Base-by-base conservation (phyloP, 2,329 filamentous ascomycete genomes). In the Aurifilum marmelostoma region DNA sequence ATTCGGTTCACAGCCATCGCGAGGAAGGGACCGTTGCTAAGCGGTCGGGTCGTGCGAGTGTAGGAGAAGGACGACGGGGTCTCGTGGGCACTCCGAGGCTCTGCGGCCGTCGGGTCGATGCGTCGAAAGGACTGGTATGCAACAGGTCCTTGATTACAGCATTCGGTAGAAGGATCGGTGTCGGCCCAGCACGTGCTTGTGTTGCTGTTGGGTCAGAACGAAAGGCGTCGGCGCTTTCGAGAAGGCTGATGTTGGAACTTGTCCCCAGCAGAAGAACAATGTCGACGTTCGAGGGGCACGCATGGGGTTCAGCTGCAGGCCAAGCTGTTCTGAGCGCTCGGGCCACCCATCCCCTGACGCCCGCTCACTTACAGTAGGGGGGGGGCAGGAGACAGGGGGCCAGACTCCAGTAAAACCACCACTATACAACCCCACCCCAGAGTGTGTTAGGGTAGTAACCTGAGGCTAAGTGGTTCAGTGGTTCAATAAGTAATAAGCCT, bases 1-100 rank as follows among this genome's bases (percentile, higher is more conserved):
- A 99, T 96, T 81, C 95, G 92, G 84, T 96, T 98, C 80, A 98
- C 95, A 78, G 96, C 95, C 93, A 97, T 97, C 76, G 77, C 83
- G 75, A 64, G 65, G 65, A 71, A 72, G 73, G 72, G 73, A 43
- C 60, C 71, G 65, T 66, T 47, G 41, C 41, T 54, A 16, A 61
- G 52, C 39, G 65, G 39, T 32, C 52, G 43, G 43, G 43, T 47
- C 59, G 60, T 71, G 54, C 12, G 37, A 2, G 37, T 24, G 67
- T 34, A 34, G 56, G 68, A 65, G 69, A 74, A 73, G 70, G 74
- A 74, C 75, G 75, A 14, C 34, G n/a, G n/a, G 61, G 74, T 74
- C 73, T 76, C 63, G 72, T 71, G 65, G 70, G 72, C 66, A 39
- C 64, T 68, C 69, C 61, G 64, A 67, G 67, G 54, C 60, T 39